These are phyloP conservation scores for Cryptosporidium ubiquitum DNA, from an alignment of 169 alveolate species.

Conservation along the genomic window DNA sequence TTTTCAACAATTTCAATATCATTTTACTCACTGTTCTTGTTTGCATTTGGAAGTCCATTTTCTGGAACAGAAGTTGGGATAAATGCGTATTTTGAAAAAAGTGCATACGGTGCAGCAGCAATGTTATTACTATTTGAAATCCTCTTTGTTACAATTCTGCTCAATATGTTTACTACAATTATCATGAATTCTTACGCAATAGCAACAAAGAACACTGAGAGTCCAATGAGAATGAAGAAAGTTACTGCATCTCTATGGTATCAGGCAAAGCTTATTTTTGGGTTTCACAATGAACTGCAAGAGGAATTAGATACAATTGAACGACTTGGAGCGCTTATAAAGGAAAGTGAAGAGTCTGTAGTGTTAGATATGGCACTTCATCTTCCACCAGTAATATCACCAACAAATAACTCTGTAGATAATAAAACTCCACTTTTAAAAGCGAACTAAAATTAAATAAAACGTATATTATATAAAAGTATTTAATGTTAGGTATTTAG, in stretches of 20 bases:
- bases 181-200: conserved; percentile 70
- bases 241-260: conserved; percentile 73
- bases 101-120: conserved; percentile 73
- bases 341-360: conserved; percentile 60
- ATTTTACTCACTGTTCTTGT: conserved; percentile 60
- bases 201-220: conserved; percentile 60
- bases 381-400: conserved; percentile 50
- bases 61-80: conserved; percentile 44
- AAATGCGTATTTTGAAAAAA: conserved; percentile 59
- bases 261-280: conserved; percentile 67
- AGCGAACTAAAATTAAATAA: not conserved
- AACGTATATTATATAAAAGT: not conserved
- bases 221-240: conserved; percentile 66
- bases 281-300: conserved; percentile 53
- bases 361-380: conserved; percentile 75
- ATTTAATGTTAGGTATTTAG: not conserved
- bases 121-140: conserved; percentile 65
- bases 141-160: conserved; percentile 47
- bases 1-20: conserved; percentile 67
- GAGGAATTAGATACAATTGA: conserved; percentile 70
- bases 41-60: conserved; percentile 70
- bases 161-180: conserved; percentile 71
- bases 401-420: conserved; percentile 15
- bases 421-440: conserved; percentile 15
- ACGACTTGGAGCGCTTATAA: conserved; percentile 17